Evolutionary conservation across 2,329 filamentous ascomycete species (phyloP), one percentile per base, ranked within the genome.

Genomic region (Fusarium sp.): DNA sequence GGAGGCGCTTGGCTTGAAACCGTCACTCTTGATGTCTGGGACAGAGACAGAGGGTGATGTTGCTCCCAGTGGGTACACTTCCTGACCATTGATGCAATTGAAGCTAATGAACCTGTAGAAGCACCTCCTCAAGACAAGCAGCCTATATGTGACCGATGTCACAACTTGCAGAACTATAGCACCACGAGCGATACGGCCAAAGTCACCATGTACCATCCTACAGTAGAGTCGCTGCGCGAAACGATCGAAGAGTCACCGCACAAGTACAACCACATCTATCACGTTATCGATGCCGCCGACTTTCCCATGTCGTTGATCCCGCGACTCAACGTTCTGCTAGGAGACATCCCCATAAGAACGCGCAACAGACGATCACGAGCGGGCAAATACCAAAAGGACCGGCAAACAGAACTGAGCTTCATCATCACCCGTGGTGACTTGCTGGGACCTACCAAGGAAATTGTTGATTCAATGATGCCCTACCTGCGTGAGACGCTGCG

Each of bases 261-360:
- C 83, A 93, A 93, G 80, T 90, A 93, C 80, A 98, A 99, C 78
- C 94, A 98, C 82, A 92, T 99, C 70, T 99, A 98, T 80, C 96
- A 99, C 82, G 88, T 99, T 29, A 85, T 99, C 24, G 96, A 99
- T 79, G 96, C 96, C 4, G 96, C 95, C 69, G 96, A 99, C 82
- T 98, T 99, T 73, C 96, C 96, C 22, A 93, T 99, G 89, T 98
- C 96, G 2, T 84, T 99, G 16, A 87, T 98, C 5, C 94, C 94
- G 1, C 90, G 91, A 51, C 89, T 99, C 11, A 89, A 93, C 69
- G 85, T 89, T 9, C 85, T 94, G 1, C 86, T 98, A 2, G 87
- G 91, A 36, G 85, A 95, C 11, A 92, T 94, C 69, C 91, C 92
- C 9, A 86, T 96, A 62, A 92, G 96, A 65, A 93, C 93, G 1